Evolutionary conservation across 2,329 filamentous ascomycete genomes (phyloP).

Genomic region (Pseudocercospora crystallina): DNA sequence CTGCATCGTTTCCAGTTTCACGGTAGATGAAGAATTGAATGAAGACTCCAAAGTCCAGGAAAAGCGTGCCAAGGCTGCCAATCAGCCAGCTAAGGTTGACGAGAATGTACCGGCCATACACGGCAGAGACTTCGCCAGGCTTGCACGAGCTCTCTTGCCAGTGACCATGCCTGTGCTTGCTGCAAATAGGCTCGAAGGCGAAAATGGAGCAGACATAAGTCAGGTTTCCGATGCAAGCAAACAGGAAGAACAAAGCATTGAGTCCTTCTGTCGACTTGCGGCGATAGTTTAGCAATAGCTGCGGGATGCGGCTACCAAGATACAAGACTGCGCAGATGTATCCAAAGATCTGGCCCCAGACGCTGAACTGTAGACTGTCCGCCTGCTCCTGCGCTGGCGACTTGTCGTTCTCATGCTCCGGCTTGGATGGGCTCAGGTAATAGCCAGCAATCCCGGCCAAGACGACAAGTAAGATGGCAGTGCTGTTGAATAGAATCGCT

Average conservation of each 20-base stretch:
- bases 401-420: constrained; percentile 20
- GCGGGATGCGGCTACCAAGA: constrained; percentile 83
- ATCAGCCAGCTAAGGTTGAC: constrained; percentile 90
- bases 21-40: constrained; percentile 87
- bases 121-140: constrained; percentile 61
- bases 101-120: constrained; percentile 80
- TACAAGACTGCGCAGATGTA: constrained; percentile 90
- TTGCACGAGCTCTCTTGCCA: constrained; percentile 53
- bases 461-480: constrained; percentile 77
- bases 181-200: constrained; percentile 77
- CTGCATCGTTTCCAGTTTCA: constrained; percentile 33
- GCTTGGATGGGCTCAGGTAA: constrained; percentile 64
- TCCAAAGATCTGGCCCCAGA: constrained; percentile 85
- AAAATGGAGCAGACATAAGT: constrained; percentile 92
- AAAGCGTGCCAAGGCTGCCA: constrained; percentile 82
- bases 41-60: constrained; percentile 84
- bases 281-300: constrained; percentile 87
- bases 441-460: constrained; percentile 81
- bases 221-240: constrained; percentile 91
- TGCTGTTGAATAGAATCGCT: constrained; percentile 68
- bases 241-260: constrained; percentile 91
- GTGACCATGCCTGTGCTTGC: constrained; percentile 33
- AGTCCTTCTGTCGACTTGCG: constrained; percentile 93
- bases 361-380: constrained; percentile 64
- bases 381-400: constrained; percentile 40